Evolutionary conservation across 768 basidiomycete species (phyloP), one percentile per base, ranked within the genome.

Genomic region (Exsudoporus frostii): DNA sequence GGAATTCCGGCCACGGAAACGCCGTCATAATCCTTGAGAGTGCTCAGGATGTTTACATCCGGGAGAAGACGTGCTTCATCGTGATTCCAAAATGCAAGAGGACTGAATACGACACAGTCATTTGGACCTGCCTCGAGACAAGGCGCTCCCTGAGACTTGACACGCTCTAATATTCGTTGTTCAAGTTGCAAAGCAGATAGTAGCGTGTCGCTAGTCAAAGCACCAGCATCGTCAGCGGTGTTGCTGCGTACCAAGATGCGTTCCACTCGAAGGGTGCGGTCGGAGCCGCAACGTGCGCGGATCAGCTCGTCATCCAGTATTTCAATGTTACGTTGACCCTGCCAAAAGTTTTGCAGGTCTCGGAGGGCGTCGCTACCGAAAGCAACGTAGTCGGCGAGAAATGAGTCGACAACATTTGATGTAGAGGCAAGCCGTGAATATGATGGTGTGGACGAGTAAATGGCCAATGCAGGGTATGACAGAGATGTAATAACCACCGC

Each of bases 401-500:
- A 79, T 25, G 80, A 76, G 61, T 86, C 81, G 51, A 90, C 77
- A n/a, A 88, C 78, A 44, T 74, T 76, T 27, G 77, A 75, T 17
- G 78, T 71, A 71, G 74, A 79, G 55, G 77, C 83, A 60, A 76
- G 78, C 45, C 64, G 69, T 46, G 76, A 86, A 68, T 81, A 81
- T 0, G 83, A 80, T 53, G 84, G 81, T 1, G 89, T 84, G 1
- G 88, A 86, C 22, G 84, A 84, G 67, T 93, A 92, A 52, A 90
- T 79, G 45, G 89, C 83, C 46, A 95, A 80, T 19, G 92, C 92
- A n/a, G 92, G 92, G 60, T 92, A 93, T 65, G 92, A 89, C 50
- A 95, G 81, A 17, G 88, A 88, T 50, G 91, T 88, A 65, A 94
- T 93, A 57, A 94, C 91, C 53, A 92, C 81, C 46, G 87, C 83